These are phyloP conservation scores for Schizophyllum amplum DNA, from an alignment of 1,284 basidiomycete species.

Conservation along the genomic window DNA sequence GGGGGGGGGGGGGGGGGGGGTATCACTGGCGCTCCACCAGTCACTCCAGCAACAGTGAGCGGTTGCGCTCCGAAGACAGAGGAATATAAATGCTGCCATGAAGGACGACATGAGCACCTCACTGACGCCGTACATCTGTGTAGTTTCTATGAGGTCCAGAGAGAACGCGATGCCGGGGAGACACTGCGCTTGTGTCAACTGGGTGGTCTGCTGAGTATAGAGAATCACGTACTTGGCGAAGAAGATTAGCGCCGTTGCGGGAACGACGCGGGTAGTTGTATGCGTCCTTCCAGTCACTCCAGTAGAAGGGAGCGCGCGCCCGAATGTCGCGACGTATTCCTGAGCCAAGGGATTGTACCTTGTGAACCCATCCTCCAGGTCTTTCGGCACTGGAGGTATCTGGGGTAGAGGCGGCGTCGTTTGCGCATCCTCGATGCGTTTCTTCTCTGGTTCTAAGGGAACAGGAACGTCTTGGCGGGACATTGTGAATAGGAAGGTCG, in stretches of 20 bases:
- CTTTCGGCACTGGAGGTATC: not conserved
- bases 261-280: conserved; percentile 82
- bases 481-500: not conserved
- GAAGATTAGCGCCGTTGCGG: conserved; percentile 70
- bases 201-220: not conserved
- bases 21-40: conserved; percentile 39
- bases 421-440: not conserved
- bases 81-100: conserved; percentile 89
- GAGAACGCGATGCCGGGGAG: conserved; percentile 90
- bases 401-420: not conserved
- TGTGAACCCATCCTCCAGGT: conserved; percentile 4
- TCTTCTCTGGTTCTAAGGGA: not conserved
- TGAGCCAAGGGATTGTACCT: conserved; percentile 34
- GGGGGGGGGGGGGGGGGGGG: not conserved
- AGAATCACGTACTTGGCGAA: conserved; percentile 61
- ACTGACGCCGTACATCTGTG: conserved; percentile 82
- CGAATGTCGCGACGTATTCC: conserved; percentile 79
- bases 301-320: conserved; percentile 74
- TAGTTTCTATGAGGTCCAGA: conserved; percentile 89
- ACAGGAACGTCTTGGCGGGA: not conserved
- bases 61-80: conserved; percentile 88
- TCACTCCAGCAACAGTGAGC: conserved; percentile 89
- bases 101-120: conserved; percentile 80
- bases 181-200: conserved; percentile 41
- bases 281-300: conserved; percentile 81